These are phyloP conservation scores for Mallotus nudiflorus DNA, from an alignment of 345 rosid species.

Conservation along the genomic window DNA sequence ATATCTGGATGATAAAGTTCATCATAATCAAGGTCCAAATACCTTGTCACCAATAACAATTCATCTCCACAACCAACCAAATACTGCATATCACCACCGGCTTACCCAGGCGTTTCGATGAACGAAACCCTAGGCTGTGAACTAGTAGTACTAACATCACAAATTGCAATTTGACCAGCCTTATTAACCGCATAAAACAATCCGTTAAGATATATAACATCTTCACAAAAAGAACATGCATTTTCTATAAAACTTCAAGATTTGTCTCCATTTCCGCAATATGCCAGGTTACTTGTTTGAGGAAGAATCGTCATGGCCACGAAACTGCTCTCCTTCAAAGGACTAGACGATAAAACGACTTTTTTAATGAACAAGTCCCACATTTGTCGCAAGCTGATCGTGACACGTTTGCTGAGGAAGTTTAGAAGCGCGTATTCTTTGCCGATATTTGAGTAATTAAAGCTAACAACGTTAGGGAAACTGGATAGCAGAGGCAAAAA, in stretches of 20 bases:
- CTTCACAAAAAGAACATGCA: conserved; percentile 37
- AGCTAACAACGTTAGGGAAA: conserved; percentile 52
- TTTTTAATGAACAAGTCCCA: conserved; percentile 54
- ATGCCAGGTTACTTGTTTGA: conserved; percentile 36
- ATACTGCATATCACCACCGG: conserved; percentile 55
- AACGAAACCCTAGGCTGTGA: conserved; percentile 33
- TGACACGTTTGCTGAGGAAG: conserved; percentile 18
- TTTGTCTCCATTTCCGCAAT: conserved; percentile 41
- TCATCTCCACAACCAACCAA: conserved; percentile 49
- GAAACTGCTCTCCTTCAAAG: conserved; percentile 31
- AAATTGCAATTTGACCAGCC: conserved; percentile 37
- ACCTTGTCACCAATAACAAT: conserved; percentile 43
- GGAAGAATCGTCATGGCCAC: conserved; percentile 46
- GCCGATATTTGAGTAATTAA: conserved; percentile 44
- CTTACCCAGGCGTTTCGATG: conserved; percentile 27
- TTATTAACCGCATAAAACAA: conserved; percentile 47
- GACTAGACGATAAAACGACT: conserved; percentile 49
- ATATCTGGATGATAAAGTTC: conserved; percentile 21
- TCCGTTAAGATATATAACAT: conserved; percentile 43
- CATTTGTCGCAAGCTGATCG: conserved; percentile 43
- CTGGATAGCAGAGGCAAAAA: conserved; percentile 43
- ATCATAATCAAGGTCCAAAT: conserved; percentile 30
- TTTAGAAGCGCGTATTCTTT: conserved; percentile 43
- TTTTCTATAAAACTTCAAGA: conserved; percentile 42
- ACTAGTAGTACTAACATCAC: conserved; percentile 34